Percentiles rank a stretch among this genome's conserved stretches.
Evolutionary conservation across 306 rosid species (phyloP).

Genomic region (Quercus cerris): DNA sequence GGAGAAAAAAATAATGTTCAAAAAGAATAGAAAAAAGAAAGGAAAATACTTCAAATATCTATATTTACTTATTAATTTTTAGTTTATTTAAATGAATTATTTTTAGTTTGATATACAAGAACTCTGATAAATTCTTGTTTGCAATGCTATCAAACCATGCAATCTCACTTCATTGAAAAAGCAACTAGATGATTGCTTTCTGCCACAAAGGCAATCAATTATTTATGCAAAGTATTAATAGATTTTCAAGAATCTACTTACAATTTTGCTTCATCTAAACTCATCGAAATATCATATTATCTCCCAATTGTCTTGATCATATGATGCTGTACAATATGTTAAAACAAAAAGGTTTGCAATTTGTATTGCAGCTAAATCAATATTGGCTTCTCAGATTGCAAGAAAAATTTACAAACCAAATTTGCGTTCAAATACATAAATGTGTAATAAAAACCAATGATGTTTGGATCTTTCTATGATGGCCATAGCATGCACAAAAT

Average conservation of each 20-base stretch:
- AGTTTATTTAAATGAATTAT: not conserved
- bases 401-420: not conserved
- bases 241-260: too few relatives aligned
- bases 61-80: too few relatives aligned
- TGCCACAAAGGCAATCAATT: constrained; percentile 23
- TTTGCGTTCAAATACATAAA: not conserved
- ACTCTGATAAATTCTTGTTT: constrained; percentile 41
- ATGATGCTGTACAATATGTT: too few relatives aligned
- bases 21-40: not conserved
- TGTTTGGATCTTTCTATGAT: constrained; percentile 37
- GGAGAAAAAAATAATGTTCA: not conserved
- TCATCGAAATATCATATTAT: not conserved
- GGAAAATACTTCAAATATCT: not conserved
- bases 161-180: constrained; percentile 58
- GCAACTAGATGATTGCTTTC: constrained; percentile 47
- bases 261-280: not conserved
- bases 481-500: constrained; percentile 50
- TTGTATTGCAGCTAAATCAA: not conserved
- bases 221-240: not conserved
- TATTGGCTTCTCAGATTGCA: not conserved
- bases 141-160: constrained; percentile 59
- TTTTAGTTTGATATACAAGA: constrained; percentile 30
- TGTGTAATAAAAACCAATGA: constrained; percentile 52
- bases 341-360: too few relatives aligned
- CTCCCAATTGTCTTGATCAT: too few relatives aligned